phyloP scores from a whole-genome alignment of 768 basidiomycete species.

The Lepiota venenata region DNA sequence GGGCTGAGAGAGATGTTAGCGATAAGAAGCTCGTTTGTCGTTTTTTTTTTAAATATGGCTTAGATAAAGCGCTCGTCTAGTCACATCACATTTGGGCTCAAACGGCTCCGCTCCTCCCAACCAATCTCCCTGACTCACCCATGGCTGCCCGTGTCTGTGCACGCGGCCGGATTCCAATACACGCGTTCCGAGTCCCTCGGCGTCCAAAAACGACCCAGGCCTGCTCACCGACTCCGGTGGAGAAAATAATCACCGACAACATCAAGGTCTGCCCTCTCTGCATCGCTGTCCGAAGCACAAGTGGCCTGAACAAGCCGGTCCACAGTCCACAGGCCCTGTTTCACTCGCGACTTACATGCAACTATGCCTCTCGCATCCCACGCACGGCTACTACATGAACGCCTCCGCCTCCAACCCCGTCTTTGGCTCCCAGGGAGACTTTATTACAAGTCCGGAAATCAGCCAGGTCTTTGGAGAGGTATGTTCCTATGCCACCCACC shows the following conservation, averaged over 20 bases:
- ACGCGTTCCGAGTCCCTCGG: not conserved
- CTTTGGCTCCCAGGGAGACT: conserved; percentile 88
- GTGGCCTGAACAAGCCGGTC: not conserved
- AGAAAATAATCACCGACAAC: conserved; percentile 65
- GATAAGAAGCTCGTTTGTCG: not conserved
- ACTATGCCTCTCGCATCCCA: conserved; percentile 85
- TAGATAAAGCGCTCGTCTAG: conserved; percentile 12
- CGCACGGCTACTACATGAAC: conserved; percentile 90
- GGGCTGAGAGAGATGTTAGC: not conserved
- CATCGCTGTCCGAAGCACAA: not conserved
- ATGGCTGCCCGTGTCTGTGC: conserved; percentile 6
- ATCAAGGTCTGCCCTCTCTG: conserved; percentile 52
- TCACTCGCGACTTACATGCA: conserved; percentile 91
- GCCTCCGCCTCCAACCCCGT: conserved; percentile 57
- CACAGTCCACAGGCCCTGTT: conserved; percentile 84
- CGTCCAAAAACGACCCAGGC: conserved; percentile 8
- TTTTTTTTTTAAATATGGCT: not conserved
- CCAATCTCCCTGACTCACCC: not conserved
- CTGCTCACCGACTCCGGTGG: conserved; percentile 39
- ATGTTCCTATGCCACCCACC: conserved; percentile 19
- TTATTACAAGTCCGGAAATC: conserved; percentile 96
- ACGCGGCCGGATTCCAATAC: conserved; percentile 5
- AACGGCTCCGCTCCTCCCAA: conserved; percentile 10
- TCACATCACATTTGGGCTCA: conserved; percentile 20
- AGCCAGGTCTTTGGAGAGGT: conserved; percentile 97